These are phyloP conservation scores for Pulicaria dysenterica DNA, from an alignment of 129 eudicot species.

Conservation along the genomic window DNA sequence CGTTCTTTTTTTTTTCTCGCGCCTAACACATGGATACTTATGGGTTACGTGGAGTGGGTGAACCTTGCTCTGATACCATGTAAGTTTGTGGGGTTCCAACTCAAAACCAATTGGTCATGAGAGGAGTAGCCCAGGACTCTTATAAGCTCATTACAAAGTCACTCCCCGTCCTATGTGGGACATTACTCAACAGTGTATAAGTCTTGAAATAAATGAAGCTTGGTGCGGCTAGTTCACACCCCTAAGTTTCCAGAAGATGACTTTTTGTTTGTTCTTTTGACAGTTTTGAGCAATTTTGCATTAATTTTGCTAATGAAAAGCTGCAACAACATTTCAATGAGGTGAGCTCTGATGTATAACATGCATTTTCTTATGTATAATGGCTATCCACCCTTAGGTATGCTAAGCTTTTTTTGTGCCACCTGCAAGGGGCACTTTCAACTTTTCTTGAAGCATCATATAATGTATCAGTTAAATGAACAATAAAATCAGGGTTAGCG, in stretches of 20 bases:
- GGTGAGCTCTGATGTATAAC: slow-evolving; percentile 48
- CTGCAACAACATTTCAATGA: slow-evolving; percentile 99
- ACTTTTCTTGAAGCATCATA: slow-evolving; percentile 5
- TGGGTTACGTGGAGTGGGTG: no score
- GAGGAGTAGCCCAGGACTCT: no score
- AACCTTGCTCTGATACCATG: no score
- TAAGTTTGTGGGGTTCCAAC: no score
- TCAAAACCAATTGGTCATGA: no score
- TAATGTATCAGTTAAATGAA: background rate
- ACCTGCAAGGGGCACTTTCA: background rate
- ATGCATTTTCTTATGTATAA: slow-evolving; percentile 7
- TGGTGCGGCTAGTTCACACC: no score
- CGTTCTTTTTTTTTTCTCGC: no score
- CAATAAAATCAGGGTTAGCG: background rate
- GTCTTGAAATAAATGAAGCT: no score
- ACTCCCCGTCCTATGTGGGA: no score
- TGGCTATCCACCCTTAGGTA: background rate
- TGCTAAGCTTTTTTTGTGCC: background rate
- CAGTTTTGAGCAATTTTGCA: slow-evolving; percentile 99
- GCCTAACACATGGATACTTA: no score
- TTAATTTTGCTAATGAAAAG: slow-evolving; percentile 98
- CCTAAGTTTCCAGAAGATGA: slow-evolving; percentile 16
- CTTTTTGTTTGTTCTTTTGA: slow-evolving; percentile 13
- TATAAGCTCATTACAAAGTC: no score
- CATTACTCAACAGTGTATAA: no score